Evolutionary conservation across 1,284 basidiomycete genomes (phyloP).

Genomic region (Ustilago shanxiensis): DNA sequence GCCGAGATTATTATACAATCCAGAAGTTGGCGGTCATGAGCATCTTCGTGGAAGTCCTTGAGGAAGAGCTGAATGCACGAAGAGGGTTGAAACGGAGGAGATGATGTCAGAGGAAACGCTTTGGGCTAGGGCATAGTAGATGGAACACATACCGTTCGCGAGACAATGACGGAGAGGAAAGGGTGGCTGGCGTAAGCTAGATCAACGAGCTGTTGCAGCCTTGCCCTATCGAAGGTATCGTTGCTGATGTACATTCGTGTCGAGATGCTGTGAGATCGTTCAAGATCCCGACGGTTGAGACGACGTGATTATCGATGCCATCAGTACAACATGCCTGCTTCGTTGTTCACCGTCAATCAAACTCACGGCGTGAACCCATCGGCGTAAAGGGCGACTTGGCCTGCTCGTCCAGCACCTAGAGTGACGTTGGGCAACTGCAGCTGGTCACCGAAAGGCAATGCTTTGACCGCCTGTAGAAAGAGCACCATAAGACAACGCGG

Average conservation of each 20-base stretch:
- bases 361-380: background rate
- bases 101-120: background rate
- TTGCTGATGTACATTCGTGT: background rate
- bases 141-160: slow-evolving; percentile 23
- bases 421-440: slow-evolving; percentile 8
- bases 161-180: slow-evolving; percentile 36
- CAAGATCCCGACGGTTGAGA: background rate
- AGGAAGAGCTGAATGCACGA: slow-evolving; percentile 9
- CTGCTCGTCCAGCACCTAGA: background rate
- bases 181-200: slow-evolving; percentile 38
- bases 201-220: slow-evolving; percentile 16
- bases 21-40: slow-evolving; percentile 15
- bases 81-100: background rate
- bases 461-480: background rate
- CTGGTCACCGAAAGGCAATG: slow-evolving; percentile 13
- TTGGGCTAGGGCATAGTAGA: no score
- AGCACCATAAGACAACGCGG: background rate
- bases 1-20: slow-evolving; percentile 25
- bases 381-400: background rate
- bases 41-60: background rate
- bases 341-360: background rate
- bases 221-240: background rate
- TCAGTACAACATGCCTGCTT: background rate
- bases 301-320: background rate
- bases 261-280: background rate